These are phyloP conservation scores for Suillus brevipes DNA, from an alignment of 768 basidiomycete genomes.

Conservation along the genomic window DNA sequence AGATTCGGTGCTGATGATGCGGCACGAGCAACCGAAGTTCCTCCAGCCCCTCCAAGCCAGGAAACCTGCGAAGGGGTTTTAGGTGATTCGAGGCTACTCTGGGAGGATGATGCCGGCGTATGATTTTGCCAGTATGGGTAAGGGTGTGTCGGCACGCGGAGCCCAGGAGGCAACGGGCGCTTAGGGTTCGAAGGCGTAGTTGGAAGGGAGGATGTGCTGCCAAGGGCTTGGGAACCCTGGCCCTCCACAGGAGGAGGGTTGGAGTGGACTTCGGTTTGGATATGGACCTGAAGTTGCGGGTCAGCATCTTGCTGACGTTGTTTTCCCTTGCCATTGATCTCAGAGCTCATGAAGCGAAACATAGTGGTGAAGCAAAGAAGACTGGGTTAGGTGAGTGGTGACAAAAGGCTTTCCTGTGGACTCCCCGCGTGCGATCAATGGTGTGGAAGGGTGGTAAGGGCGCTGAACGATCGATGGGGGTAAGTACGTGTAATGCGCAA, in stretches of 20 bases:
- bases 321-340: conserved; percentile 28
- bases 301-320: conserved; percentile 20
- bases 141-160: conserved; percentile 33
- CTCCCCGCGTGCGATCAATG: conserved; percentile 4
- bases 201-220: conserved; percentile 21
- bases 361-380: conserved; percentile 16
- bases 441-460: background rate
- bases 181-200: conserved; percentile 23
- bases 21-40: conserved; percentile 10
- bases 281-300: conserved; percentile 26
- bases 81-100: conserved; percentile 33
- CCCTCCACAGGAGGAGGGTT: conserved; percentile 19
- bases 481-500: background rate
- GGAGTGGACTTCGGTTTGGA: conserved; percentile 29
- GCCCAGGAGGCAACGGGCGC: conserved; percentile 30
- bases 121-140: conserved; percentile 39
- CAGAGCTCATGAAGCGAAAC: conserved; percentile 34
- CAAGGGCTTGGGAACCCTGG: conserved; percentile 18
- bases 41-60: conserved; percentile 32
- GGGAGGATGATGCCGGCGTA: conserved; percentile 30
- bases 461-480: background rate
- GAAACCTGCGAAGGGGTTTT: conserved; percentile 41
- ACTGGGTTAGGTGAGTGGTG: background rate
- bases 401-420: conserved; percentile 6
- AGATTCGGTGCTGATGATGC: conserved; percentile 11